phyloP scores from a whole-genome alignment of 2,329 filamentous ascomycete genomes.

The Alternaria arbusti region DNA sequence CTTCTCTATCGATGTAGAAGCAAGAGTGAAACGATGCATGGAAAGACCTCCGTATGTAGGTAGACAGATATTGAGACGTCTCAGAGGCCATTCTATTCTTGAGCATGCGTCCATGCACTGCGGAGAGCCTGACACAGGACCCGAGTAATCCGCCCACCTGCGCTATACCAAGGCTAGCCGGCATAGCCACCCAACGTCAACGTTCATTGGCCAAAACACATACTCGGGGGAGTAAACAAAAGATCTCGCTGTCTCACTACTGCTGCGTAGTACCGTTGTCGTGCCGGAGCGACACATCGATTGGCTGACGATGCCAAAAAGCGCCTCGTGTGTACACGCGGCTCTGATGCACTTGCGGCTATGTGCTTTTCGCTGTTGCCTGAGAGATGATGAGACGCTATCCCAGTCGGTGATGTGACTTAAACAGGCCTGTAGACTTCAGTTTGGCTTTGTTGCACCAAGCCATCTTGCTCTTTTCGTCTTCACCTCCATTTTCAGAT shows the following conservation, averaged over 20 bases:
- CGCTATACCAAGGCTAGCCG: background rate
- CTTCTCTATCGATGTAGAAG: background rate
- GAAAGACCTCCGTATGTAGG: background rate
- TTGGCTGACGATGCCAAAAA: background rate
- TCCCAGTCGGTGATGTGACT: background rate
- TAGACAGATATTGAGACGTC: background rate
- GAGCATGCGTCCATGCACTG: background rate
- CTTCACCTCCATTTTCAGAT: background rate
- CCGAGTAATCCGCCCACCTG: background rate
- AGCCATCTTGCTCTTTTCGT: background rate
- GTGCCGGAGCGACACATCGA: background rate
- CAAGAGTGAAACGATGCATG: background rate
- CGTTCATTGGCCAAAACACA: background rate
- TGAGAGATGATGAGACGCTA: slow-evolving; percentile 7
- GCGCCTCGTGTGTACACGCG: slow-evolving; percentile 12
- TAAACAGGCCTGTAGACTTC: background rate
- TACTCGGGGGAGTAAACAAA: background rate
- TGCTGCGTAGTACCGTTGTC: background rate
- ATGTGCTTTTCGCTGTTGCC: slow-evolving; percentile 15
- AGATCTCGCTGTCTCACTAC: background rate
- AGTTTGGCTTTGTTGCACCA: background rate
- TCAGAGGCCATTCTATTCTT: background rate
- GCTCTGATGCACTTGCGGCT: background rate
- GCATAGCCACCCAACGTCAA: background rate
- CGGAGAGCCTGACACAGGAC: background rate